Evolutionary conservation across 805 yeast genomes (phyloP).

Genomic region (Pichia deserticola): DNA sequence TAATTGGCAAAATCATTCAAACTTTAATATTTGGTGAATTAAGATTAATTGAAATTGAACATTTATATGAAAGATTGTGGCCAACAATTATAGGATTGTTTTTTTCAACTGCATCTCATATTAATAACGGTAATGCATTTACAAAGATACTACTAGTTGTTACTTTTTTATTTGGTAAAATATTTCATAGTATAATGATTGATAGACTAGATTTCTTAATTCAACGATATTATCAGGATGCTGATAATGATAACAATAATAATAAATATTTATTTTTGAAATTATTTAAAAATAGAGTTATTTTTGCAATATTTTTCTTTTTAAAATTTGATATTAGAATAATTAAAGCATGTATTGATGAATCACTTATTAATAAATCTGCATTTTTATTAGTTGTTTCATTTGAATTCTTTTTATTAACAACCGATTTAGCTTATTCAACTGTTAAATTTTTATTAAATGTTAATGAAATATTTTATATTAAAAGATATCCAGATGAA

Average conservation of each 20-base stretch:
- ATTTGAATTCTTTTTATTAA: slow-evolving; percentile 64
- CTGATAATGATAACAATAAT: neutral
- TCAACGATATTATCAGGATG: slow-evolving; percentile 33
- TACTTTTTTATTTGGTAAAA: slow-evolving; percentile 46
- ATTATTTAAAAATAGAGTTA: slow-evolving; percentile 28
- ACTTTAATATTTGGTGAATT: slow-evolving; percentile 63
- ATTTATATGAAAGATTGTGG: slow-evolving; percentile 59
- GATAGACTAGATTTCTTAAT: slow-evolving; percentile 41
- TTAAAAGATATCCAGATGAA: slow-evolving; percentile 36
- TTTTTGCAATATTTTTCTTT: slow-evolving; percentile 38
- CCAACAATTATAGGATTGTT: slow-evolving; percentile 57
- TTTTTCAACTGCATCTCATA: slow-evolving; percentile 46
- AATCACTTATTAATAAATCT: slow-evolving; percentile 44
- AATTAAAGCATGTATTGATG: slow-evolving; percentile 50
- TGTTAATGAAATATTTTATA: slow-evolving; percentile 47
- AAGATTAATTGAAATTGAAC: slow-evolving; percentile 69
- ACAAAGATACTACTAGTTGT: slow-evolving; percentile 31
- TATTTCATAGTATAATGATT: slow-evolving; percentile 68
- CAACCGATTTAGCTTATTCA: slow-evolving; percentile 43
- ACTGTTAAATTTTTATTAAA: slow-evolving; percentile 43
- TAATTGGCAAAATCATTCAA: slow-evolving; percentile 44
- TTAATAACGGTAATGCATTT: slow-evolving; percentile 37
- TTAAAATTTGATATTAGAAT: slow-evolving; percentile 43
- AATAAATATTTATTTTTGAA: too few species aligned
- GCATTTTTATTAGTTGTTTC: slow-evolving; percentile 61